A percentile compares a stretch with the other conserved stretches of the same genome.
phyloP scores from a whole-genome alignment of 179 eudicot species.

The Nepenthes alata region DNA sequence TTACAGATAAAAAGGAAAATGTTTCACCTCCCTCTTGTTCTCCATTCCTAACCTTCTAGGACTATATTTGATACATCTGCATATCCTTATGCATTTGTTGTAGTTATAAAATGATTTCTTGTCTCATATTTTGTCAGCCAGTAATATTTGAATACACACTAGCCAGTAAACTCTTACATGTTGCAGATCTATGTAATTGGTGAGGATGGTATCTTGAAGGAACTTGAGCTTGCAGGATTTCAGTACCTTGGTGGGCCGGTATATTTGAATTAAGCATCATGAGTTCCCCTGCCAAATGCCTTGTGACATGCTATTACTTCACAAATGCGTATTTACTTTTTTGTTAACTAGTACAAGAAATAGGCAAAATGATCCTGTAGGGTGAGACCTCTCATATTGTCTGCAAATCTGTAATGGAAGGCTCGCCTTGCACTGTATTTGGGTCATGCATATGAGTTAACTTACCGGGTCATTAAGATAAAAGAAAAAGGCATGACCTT shows the following conservation, averaged over 20 bases:
- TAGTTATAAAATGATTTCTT: neutral
- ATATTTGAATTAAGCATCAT: slow-evolving; percentile 5
- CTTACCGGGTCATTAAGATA: too few relatives aligned
- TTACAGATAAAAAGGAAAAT: neutral
- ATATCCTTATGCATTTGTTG: neutral
- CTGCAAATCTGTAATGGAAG: too few relatives aligned
- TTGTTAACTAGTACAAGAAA: too few relatives aligned
- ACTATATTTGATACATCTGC: neutral
- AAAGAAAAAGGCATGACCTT: too few relatives aligned
- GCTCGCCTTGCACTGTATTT: too few relatives aligned
- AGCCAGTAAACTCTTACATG: neutral
- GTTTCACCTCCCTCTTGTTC: neutral
- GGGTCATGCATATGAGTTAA: too few relatives aligned
- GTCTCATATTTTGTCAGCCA: neutral
- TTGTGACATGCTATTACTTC: neutral
- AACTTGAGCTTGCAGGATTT: slow-evolving; percentile 92
- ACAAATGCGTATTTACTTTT: too few relatives aligned
- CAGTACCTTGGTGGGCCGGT: slow-evolving; percentile 91
- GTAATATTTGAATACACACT: neutral
- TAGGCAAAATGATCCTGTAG: too few relatives aligned
- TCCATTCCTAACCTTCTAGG: neutral
- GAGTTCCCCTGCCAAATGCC: too few relatives aligned
- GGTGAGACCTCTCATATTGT: too few relatives aligned
- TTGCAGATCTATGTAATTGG: slow-evolving; percentile 87
- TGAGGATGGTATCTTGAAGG: slow-evolving; percentile 92